Evolutionary conservation across 1,139 yeast species (phyloP), one percentile per base, ranked within the genome.

Genomic region (Yamadazyma dushanensis): DNA sequence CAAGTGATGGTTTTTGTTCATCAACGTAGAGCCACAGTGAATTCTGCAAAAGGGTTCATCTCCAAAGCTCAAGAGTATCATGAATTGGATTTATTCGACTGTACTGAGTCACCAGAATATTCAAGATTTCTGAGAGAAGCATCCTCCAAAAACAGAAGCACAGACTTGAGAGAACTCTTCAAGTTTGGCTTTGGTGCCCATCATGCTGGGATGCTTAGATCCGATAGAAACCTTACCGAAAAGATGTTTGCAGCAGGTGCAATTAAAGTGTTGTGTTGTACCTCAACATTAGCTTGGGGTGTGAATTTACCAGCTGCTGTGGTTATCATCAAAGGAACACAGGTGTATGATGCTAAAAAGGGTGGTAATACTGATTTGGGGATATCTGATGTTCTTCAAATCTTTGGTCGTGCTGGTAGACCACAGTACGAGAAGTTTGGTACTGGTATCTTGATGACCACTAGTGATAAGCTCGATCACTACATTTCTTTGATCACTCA

Each of bases 241-340:
- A 83, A 80, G 53, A 77, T 92, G 82, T 94, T 94, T 56, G 73
- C 81, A 35, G 70, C 72, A 22, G 98, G 98, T 24, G 85, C 92
- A 1, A 82, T 92, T 41, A 87, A 84, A 46, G 97, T 94, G 0
- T 67, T 94, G 13, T 86, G 96, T 50, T 89, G 97, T 71, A 94
- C 99, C 1, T 96, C 98, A 0, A 94, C 99, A 0, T 75, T 94
- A 40, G 99, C 99, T 0, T 94, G 99, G 99, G 99, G 99, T 75
- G 97, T 94, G 11, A 94, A 94, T 55, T 69, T 94, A 42, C 98
- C 99, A 2, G 98, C 98, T 6, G 97, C 97, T 3, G 96, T 90
- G 29, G 99, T 94, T 17, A 87, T 94, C 45, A 81, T 94, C 35
- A 90, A 92, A 54, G 98, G 99, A 1, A 94, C 99, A 0, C 96